These are phyloP conservation scores for Physaria fendleri DNA, from an alignment of 345 rosid genomes.

Conservation along the genomic window DNA sequence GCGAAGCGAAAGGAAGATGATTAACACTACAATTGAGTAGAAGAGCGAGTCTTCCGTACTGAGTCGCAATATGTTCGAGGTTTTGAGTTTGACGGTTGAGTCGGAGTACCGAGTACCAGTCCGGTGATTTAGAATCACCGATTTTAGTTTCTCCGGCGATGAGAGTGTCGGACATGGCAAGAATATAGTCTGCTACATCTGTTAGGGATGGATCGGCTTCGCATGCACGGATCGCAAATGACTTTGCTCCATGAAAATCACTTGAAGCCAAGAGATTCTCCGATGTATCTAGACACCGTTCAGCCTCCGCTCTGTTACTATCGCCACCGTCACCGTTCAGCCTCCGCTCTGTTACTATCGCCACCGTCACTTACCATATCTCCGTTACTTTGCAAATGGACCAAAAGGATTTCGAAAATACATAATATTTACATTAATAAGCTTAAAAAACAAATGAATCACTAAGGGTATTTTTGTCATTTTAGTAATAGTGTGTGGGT, in stretches of 20 bases:
- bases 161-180: conserved; percentile 72
- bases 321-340: conserved; percentile 54
- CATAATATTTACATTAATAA: not conserved
- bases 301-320: conserved; percentile 45
- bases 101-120: conserved; percentile 73
- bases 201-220: conserved; percentile 52
- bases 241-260: conserved; percentile 65
- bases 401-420: not conserved
- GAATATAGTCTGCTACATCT: conserved; percentile 50
- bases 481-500: not conserved
- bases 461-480: not conserved
- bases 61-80: conserved; percentile 52
- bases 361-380: conserved; percentile 32
- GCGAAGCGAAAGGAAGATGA: conserved; percentile 51
- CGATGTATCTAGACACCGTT: conserved; percentile 57
- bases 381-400: not conserved
- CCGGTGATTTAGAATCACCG: conserved; percentile 30
- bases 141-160: conserved; percentile 44
- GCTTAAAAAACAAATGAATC: not conserved
- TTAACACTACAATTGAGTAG: conserved; percentile 52
- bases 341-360: conserved; percentile 41
- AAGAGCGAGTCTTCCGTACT: conserved; percentile 67
- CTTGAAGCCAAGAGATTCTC: conserved; percentile 67
- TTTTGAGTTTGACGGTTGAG: conserved; percentile 44
- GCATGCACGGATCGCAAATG: conserved; percentile 63